A percentile compares a stretch with the other conserved stretches of the same genome.
These are phyloP conservation scores for Puccinia horiana DNA, from an alignment of 1,284 basidiomycete genomes.

Conservation along the genomic window DNA sequence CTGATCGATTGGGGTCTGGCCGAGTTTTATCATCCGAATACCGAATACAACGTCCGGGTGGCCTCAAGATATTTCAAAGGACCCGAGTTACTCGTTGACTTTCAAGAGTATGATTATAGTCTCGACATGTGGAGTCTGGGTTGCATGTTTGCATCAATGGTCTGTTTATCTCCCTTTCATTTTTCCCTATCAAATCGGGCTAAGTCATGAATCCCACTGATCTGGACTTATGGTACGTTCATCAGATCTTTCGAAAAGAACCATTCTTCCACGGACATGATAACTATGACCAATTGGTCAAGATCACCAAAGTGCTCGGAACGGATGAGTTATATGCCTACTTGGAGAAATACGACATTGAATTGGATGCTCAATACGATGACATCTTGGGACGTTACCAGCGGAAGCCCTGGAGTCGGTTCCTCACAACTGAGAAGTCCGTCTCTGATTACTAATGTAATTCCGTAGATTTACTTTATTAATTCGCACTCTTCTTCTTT, in stretches of 20 bases:
- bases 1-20: constrained; percentile 99
- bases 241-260: constrained; percentile 95
- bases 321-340: constrained; percentile 91
- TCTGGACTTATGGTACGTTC: constrained; percentile 24
- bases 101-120: constrained; percentile 76
- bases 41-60: constrained; percentile 96
- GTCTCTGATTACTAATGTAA: constrained; percentile 1
- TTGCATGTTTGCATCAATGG: constrained; percentile 99
- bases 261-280: constrained; percentile 99
- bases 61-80: constrained; percentile 98
- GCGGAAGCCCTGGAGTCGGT: constrained; percentile 58
- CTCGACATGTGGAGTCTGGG: constrained; percentile 96
- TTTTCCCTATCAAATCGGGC: too few relatives aligned
- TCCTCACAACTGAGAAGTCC: constrained; percentile 55
- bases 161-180: constrained; percentile 58
- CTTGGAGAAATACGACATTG: constrained; percentile 91
- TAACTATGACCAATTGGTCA: constrained; percentile 97
- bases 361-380: constrained; percentile 59
- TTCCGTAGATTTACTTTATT: not conserved
- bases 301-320: constrained; percentile 95
- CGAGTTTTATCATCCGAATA: constrained; percentile 97
- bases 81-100: constrained; percentile 93
- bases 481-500: not conserved
- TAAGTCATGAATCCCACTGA: not conserved
- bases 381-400: constrained; percentile 57